Conservation (phyloP, 371 early-diverging fungal genomes). For the Mucor mucedo region DNA sequence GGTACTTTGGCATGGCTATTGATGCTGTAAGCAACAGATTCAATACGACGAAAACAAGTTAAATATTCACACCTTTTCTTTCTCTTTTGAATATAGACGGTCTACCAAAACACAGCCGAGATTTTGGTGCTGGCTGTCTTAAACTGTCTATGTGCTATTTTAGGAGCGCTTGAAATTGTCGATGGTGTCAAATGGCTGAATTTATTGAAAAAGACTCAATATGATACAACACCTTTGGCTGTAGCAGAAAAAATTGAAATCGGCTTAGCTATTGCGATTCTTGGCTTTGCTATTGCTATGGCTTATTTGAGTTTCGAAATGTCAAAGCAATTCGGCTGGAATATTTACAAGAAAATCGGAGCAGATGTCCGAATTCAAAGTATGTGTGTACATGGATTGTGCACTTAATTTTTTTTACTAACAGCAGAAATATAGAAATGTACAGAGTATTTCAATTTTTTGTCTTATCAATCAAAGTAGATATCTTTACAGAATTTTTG, state of each 20-base stretch:
- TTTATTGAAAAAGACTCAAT: constrained; percentile 22
- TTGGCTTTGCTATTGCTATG: constrained; percentile 35
- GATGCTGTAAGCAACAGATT: constrained; percentile 45
- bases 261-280: constrained; percentile 28
- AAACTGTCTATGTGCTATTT: constrained; percentile 48
- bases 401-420: background rate
- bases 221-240: constrained; percentile 24
- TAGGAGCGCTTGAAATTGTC: constrained; percentile 51
- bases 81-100: constrained; percentile 27
- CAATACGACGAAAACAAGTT: background rate
- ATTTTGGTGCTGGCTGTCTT: constrained; percentile 45
- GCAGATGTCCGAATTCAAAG: constrained; percentile 41
- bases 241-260: constrained; percentile 41
- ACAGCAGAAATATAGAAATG: constrained; percentile 25
- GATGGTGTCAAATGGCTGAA: constrained; percentile 52
- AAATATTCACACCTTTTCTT: background rate
- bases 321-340: constrained; percentile 48
- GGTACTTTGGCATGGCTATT: constrained; percentile 38
- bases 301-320: constrained; percentile 40
- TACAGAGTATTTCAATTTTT: constrained; percentile 56
- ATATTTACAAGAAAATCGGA: constrained; percentile 45
- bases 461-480: constrained; percentile 51
- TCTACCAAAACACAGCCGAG: constrained; percentile 51
- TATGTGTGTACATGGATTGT: constrained; percentile 2
- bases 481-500: constrained; percentile 52